phyloP scores from a whole-genome alignment of 2,329 filamentous ascomycete genomes.

The Penicillium hesseltinei region DNA sequence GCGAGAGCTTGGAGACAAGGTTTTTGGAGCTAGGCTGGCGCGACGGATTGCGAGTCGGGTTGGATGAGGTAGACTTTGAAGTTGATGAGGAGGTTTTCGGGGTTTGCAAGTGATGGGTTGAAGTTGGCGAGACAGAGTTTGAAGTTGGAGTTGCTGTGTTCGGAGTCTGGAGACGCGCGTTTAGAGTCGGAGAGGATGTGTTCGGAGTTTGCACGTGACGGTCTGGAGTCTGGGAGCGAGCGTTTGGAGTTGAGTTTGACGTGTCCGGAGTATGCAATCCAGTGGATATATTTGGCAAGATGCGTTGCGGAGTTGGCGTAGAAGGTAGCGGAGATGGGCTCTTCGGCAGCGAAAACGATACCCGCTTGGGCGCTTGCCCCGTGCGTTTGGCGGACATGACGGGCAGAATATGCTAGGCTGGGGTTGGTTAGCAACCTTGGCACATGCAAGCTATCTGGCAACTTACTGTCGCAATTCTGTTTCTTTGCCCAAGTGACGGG shows the following conservation, averaged over 20 bases:
- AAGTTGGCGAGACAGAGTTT: not conserved
- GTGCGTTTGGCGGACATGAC: conserved; percentile 21
- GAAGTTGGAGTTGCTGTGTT: not conserved
- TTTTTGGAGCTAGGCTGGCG: conserved; percentile 17
- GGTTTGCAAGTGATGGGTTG: not conserved
- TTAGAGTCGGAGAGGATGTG: not conserved
- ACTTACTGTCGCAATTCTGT: not conserved
- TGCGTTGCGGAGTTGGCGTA: not conserved
- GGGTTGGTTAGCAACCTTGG: conserved; percentile 1
- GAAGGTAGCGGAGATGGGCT: not conserved
- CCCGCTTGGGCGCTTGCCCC: conserved; percentile 15
- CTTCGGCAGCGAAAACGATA: conserved; percentile 4
- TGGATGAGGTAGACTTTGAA: not conserved
- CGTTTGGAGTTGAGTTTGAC: no score
- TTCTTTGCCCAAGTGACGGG: not conserved
- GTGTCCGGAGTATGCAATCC: not conserved
- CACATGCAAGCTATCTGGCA: conserved; percentile 6
- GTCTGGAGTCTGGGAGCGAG: not conserved
- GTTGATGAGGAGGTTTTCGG: not conserved
- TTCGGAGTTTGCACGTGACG: not conserved
- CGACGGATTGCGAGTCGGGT: not conserved
- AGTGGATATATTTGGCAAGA: not conserved
- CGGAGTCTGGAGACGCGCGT: not conserved
- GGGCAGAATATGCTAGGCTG: conserved; percentile 20
- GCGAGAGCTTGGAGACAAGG: conserved; percentile 15